Evolutionary conservation across 495 filamentous ascomycete genomes (phyloP), one percentile per base, ranked within the genome.

Genomic region (Geopyxis carbonaria): DNA sequence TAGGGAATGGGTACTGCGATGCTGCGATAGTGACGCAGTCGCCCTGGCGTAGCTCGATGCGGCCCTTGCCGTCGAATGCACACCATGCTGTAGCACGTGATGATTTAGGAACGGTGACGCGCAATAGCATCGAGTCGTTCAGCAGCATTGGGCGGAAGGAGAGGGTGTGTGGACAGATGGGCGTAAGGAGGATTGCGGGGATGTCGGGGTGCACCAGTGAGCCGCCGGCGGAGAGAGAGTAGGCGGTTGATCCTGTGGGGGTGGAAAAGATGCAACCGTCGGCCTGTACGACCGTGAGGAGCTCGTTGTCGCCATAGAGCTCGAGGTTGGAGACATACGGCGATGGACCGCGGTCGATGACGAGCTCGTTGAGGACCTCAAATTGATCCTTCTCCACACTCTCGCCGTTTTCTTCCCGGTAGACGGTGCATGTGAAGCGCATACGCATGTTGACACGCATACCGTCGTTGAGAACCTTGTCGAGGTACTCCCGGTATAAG

Each of bases 1-100:
- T 81, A 3, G 89, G 83, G 61, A 95, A 97, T 0, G 89, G 89
- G 51, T 83, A 97, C 44, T 87, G 66, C 14, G 76, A 83, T 2
- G 91, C 91, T 33, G 80, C 85, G 31, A 97, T 83, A 0, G 87
- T 95, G 20, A 95, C 83, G 56, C 94, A 94, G 61, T 97, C 89
- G 5, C 89, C 89, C 0, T 84, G 82, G 30, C 65, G 61, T 40
- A 97, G 61, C 63, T 95, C 89, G 29, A 93, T 63, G 46, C 83
- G 73, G 58, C 92, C 81, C 53, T 83, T 73, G 7, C 89, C 89
- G 56, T 97, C 89, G 60, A 97, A 97, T 57, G 84, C 92, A 25
- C 85, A 91, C 91, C 91, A 97, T 33, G 77, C 84, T 45, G 72
- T 76, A 10, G 85, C 80, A 15, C 89, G 67, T 4, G 84, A 80